Conservation (phyloP, 208 protist species). For the Trypanosoma melophagium region DNA sequence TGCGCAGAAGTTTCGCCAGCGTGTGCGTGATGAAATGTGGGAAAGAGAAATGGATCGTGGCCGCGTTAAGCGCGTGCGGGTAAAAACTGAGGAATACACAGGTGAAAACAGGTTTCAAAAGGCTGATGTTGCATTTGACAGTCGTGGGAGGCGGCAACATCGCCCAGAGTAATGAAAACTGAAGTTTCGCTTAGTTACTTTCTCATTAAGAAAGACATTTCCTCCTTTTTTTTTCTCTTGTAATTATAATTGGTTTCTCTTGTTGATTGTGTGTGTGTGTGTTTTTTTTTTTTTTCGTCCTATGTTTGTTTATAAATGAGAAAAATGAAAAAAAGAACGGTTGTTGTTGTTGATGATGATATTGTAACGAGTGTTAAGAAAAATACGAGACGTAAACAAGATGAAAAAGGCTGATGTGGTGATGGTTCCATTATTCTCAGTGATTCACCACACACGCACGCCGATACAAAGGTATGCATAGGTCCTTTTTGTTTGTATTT, state of each 20-base stretch:
- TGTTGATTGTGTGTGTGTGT: not conserved
- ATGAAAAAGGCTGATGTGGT: too few species aligned
- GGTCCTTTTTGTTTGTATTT: too few species aligned
- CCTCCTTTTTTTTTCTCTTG: slow-evolving; percentile 3
- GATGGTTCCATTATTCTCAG: too few species aligned
- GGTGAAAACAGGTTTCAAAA: slow-evolving; percentile 35
- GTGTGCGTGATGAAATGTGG: slow-evolving; percentile 74
- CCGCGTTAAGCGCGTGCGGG: slow-evolving; percentile 69
- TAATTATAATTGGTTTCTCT: slow-evolving; percentile 2
- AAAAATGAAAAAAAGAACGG: too few species aligned
- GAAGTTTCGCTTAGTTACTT: not conserved
- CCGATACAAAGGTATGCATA: too few species aligned
- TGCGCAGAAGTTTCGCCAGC: slow-evolving; percentile 77
- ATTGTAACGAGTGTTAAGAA: too few species aligned
- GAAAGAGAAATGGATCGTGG: slow-evolving; percentile 88
- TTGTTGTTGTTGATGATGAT: too few species aligned
- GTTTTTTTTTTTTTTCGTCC: slow-evolving; percentile 17
- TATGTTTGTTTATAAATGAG: not conserved
- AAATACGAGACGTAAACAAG: too few species aligned
- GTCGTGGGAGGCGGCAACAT: slow-evolving; percentile 28
- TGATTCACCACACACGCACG: too few species aligned
- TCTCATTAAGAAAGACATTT: not conserved
- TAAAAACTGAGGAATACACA: slow-evolving; percentile 31
- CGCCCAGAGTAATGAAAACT: slow-evolving; percentile 10
- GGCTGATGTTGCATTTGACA: slow-evolving; percentile 28